phyloP scores from a whole-genome alignment of 1,284 basidiomycete genomes.

The Trametes pubescens region DNA sequence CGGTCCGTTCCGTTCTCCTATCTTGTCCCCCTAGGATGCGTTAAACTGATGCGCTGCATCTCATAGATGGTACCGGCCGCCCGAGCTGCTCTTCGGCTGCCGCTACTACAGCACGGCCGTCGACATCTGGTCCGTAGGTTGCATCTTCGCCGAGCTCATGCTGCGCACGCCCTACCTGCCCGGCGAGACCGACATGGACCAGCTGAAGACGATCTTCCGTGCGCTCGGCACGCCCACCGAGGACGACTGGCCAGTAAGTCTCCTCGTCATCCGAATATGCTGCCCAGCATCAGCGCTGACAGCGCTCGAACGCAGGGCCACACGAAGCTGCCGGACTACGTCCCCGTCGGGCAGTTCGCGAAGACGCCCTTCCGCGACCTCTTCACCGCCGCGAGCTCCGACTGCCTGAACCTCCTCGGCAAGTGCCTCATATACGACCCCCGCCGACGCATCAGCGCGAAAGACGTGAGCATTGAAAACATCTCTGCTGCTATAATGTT shows the following conservation, averaged over 20 bases:
- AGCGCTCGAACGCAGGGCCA: constrained; percentile 68
- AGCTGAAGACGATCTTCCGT: constrained; percentile 93
- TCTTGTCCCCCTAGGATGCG: background rate
- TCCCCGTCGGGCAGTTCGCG: constrained; percentile 84
- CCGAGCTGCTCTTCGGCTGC: constrained; percentile 90
- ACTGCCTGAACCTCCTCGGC: constrained; percentile 86
- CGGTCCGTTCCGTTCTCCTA: constrained; percentile 56
- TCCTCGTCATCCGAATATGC: background rate
- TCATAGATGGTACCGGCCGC: constrained; percentile 94
- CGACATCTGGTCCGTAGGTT: constrained; percentile 95
- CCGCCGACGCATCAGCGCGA: constrained; percentile 81
- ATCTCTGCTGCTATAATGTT: constrained; percentile 1
- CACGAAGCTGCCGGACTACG: constrained; percentile 89
- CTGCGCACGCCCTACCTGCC: constrained; percentile 93
- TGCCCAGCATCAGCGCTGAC: background rate
- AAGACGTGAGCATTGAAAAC: constrained; percentile 61
- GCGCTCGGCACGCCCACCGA: constrained; percentile 96
- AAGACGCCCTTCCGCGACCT: constrained; percentile 85
- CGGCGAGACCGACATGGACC: constrained; percentile 96
- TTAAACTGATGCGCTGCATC: constrained; percentile 1
- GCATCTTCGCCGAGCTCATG: constrained; percentile 97
- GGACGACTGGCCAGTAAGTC: constrained; percentile 92
- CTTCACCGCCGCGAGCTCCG: constrained; percentile 90
- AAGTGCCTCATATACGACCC: constrained; percentile 91
- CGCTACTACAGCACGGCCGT: constrained; percentile 90